Conservation (phyloP, 345 rosid species). For the Erysimum cheiranthoides region DNA sequence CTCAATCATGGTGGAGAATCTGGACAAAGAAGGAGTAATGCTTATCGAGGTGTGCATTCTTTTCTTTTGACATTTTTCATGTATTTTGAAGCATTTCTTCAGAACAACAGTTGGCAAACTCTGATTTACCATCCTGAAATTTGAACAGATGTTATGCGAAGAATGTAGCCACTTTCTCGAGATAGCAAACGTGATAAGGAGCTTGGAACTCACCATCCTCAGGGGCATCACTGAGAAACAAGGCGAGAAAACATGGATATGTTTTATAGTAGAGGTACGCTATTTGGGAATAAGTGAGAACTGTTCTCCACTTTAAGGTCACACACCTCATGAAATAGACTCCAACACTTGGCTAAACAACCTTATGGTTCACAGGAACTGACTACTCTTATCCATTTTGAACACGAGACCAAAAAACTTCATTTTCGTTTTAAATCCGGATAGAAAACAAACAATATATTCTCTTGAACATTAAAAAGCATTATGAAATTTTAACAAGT, state of each 20-base stretch:
- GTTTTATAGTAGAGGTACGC: constrained; percentile 89
- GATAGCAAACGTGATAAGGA: constrained; percentile 85
- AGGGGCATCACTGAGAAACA: constrained; percentile 84
- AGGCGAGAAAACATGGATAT: constrained; percentile 83
- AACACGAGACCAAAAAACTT: not conserved
- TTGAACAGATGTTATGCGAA: constrained; percentile 84
- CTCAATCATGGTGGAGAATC: constrained; percentile 88
- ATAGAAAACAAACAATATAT: not conserved
- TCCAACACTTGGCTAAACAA: not conserved
- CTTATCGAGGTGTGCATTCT: constrained; percentile 73
- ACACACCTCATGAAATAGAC: not conserved
- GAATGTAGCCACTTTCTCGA: constrained; percentile 95
- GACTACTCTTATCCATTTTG: not conserved
- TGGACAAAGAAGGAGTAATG: constrained; percentile 80
- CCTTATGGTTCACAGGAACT: not conserved
- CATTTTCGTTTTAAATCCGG: not conserved
- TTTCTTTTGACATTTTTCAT: not conserved
- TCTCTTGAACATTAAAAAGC: not conserved
- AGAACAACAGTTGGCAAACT: not conserved
- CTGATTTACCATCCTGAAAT: constrained; percentile 1
- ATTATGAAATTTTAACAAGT: not conserved
- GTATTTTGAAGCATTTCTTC: constrained; percentile 3
- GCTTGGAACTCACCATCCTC: constrained; percentile 84
- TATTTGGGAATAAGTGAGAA: not conserved
- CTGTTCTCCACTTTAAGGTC: not conserved